Conservation (phyloP, 2,329 filamentous ascomycete genomes). For the Pseudogymnoascus sp. region DNA sequence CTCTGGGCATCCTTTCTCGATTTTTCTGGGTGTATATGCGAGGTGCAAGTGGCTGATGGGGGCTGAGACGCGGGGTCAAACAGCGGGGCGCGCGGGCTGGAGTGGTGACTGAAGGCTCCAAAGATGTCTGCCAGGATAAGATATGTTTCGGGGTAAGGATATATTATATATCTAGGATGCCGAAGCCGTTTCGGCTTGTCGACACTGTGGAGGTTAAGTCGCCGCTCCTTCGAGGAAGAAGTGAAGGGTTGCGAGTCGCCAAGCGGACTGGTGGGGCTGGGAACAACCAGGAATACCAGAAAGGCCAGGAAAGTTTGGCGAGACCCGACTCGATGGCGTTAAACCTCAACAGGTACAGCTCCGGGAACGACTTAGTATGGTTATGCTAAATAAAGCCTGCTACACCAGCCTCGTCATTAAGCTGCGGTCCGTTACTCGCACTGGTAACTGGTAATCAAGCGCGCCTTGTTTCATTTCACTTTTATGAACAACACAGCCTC, state of each 20-base stretch:
- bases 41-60: background rate
- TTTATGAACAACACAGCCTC: conserved; percentile 2
- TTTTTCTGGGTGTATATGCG: background rate
- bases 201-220: conserved; percentile 1
- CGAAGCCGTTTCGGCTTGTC: conserved; percentile 2
- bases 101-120: background rate
- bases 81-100: background rate
- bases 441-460: background rate
- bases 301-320: background rate
- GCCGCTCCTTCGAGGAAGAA: conserved; percentile 1
- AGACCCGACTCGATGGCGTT: background rate
- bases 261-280: background rate
- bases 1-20: conserved; percentile 22
- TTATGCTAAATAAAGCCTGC: background rate
- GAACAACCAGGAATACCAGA: conserved; percentile 5
- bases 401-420: background rate
- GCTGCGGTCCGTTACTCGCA: background rate
- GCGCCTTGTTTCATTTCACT: background rate
- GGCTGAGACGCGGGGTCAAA: background rate
- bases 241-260: conserved; percentile 5
- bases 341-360: conserved; percentile 5
- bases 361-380: background rate
- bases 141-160: background rate
- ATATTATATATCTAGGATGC: conserved; percentile 3
- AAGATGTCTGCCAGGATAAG: background rate